Conservation (phyloP, 2,329 filamentous ascomycete species). For the Apiospora saccharicola region DNA sequence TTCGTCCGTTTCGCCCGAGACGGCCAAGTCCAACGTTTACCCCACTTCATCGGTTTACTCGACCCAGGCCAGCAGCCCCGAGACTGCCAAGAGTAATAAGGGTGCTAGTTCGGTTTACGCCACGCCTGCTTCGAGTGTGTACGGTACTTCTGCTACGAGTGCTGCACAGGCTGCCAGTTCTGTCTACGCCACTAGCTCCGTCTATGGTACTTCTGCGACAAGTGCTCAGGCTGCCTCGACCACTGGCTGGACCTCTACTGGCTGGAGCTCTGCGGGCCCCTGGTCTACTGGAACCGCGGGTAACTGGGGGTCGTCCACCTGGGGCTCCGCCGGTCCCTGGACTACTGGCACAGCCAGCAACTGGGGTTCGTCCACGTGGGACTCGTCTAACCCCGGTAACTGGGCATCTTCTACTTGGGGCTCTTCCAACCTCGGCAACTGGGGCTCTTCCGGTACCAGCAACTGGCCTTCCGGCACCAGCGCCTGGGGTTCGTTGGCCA, state of each 20-base stretch:
- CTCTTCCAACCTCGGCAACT: neutral
- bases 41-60: neutral
- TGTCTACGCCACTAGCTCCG: neutral
- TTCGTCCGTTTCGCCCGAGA: neutral
- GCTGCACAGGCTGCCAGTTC: neutral
- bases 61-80: neutral
- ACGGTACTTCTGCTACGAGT: neutral
- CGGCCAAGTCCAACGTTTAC: neutral
- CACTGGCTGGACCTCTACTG: neutral
- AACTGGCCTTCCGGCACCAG: neutral
- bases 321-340: neutral
- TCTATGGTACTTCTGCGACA: neutral
- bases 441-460: neutral
- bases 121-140: neutral
- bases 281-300: neutral
- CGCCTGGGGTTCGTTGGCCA: neutral
- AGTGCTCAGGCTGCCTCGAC: neutral
- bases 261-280: neutral
- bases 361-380: neutral
- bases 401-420: neutral
- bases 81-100: neutral
- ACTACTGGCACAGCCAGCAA: neutral
- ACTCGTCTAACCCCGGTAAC: neutral
- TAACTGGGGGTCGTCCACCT: neutral
- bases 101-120: neutral